Percentiles rank a stretch among this genome's conserved stretches.
Conservation (phyloP, 139 green algal species). For the Chlorella sp. region DNA sequence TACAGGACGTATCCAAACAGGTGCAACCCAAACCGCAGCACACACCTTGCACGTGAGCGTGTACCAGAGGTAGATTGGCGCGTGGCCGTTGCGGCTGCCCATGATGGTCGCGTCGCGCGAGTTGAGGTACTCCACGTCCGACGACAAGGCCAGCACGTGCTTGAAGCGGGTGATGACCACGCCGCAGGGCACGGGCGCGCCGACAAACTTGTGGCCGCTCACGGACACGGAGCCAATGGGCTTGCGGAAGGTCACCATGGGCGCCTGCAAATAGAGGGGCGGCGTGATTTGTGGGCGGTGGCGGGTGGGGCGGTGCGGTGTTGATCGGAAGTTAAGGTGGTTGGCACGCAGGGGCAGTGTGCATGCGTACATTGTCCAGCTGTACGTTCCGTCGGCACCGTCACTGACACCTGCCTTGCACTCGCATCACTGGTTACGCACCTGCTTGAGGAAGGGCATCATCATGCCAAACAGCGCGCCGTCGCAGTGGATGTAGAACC, state of each 20-base stretch:
- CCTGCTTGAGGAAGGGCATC: slow-evolving; percentile 88
- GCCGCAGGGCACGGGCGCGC: slow-evolving; percentile 85
- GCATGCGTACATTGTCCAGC: no score
- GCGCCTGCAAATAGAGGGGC: no score
- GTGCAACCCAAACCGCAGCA: no score
- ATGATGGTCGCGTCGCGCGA: slow-evolving; percentile 94
- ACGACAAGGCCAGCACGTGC: slow-evolving; percentile 51
- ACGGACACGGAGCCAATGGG: slow-evolving; percentile 91
- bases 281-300: no score
- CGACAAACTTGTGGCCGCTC: slow-evolving; percentile 94
- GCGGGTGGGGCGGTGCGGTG: no score
- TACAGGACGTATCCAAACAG: no score
- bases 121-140: slow-evolving; percentile 94
- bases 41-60: slow-evolving; percentile 85
- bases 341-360: no score
- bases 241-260: slow-evolving; percentile 95
- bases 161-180: slow-evolving; percentile 79
- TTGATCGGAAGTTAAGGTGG: no score
- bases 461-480: slow-evolving; percentile 83
- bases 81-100: slow-evolving; percentile 92
- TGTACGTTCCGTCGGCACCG: no score
- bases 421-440: no score
- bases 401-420: neutral
- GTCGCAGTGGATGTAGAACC: slow-evolving; percentile 98
- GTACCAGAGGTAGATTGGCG: slow-evolving; percentile 96